phyloP scores from a whole-genome alignment of 2,329 filamentous ascomycete species.

The Fusarium haematococcum region DNA sequence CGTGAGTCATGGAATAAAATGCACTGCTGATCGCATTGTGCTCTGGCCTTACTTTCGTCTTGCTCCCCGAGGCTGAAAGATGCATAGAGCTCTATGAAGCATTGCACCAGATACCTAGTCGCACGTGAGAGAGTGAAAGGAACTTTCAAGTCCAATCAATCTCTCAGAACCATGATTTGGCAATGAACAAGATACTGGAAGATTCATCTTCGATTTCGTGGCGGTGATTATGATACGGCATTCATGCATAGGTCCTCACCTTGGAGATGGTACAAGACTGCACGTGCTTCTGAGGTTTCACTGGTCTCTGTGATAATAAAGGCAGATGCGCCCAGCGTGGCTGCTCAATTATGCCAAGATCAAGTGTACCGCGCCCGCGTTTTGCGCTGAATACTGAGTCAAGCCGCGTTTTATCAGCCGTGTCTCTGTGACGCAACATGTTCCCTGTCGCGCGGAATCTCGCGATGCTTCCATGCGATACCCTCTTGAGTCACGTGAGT shows the following conservation, averaged over 20 bases:
- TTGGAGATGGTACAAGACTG: background rate
- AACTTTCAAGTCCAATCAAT: background rate
- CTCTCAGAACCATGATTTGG: no score
- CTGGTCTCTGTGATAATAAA: background rate
- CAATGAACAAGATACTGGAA: background rate
- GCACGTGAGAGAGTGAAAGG: background rate
- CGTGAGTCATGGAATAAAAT: conserved; percentile 1
- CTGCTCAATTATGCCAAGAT: background rate
- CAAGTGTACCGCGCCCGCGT: background rate
- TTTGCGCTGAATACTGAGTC: background rate
- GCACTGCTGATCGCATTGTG: background rate
- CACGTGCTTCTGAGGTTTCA: background rate
- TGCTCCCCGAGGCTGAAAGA: background rate
- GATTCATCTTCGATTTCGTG: background rate
- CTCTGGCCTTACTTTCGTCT: background rate
- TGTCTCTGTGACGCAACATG: background rate
- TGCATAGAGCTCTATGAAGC: background rate
- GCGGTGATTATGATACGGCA: background rate
- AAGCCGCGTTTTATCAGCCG: background rate
- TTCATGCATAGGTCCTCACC: background rate
- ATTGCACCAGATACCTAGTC: background rate
- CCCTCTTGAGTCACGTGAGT: conserved; percentile 17
- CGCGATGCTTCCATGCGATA: background rate
- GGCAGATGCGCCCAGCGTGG: background rate
- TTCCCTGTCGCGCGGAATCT: conserved; percentile 8